phyloP scores from a whole-genome alignment of 2,329 filamentous ascomycete species.

The Ophiostoma quercus region DNA sequence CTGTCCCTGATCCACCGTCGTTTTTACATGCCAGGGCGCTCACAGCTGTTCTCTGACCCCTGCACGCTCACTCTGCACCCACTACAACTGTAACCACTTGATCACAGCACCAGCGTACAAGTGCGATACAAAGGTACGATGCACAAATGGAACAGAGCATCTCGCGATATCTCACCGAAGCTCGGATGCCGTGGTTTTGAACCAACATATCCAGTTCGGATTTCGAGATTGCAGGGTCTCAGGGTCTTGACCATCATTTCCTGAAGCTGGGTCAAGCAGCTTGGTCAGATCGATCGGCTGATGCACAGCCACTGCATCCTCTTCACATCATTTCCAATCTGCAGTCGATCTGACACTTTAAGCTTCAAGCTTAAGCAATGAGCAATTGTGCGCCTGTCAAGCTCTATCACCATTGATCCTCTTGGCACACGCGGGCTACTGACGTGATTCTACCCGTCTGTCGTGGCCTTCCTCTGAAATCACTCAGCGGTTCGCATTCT shows the following conservation, averaged over 20 bases:
- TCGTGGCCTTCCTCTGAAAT: not conserved
- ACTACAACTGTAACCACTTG: constrained; percentile 7
- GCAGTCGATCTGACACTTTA: not conserved
- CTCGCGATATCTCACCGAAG: not conserved
- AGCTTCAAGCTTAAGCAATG: not conserved
- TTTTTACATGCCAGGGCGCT: constrained; percentile 13
- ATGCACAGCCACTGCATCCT: not conserved
- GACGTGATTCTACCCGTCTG: not conserved
- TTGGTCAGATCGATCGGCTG: not conserved
- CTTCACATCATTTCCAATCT: not conserved
- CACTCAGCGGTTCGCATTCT: not conserved
- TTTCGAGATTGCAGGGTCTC: not conserved
- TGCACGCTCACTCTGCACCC: constrained; percentile 10
- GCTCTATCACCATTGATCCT: not conserved
- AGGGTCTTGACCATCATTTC: not conserved
- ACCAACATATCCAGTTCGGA: not conserved
- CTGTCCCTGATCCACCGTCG: constrained; percentile 14
- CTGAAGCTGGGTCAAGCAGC: not conserved
- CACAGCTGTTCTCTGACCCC: not conserved
- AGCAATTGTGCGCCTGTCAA: not conserved
- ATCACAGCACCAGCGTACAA: not conserved
- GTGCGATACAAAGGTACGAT: not conserved
- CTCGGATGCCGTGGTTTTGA: not conserved
- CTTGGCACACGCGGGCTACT: not conserved
- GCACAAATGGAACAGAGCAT: not conserved